Evolutionary conservation across 495 filamentous ascomycete species (phyloP).

Genomic region (Penicillium canariense): DNA sequence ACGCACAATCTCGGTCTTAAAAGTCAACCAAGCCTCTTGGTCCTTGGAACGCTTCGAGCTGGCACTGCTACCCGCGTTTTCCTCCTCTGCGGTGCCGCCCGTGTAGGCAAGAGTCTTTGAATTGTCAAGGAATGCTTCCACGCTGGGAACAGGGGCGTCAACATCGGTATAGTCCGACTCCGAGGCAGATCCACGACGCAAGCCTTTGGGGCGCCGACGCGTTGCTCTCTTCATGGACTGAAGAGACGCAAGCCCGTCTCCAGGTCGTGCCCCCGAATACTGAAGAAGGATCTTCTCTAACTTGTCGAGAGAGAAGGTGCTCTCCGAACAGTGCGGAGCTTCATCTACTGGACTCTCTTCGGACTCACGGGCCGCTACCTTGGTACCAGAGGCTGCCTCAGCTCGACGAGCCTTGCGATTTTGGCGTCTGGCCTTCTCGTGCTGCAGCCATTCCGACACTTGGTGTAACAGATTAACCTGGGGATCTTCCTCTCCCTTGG

Average conservation of each 20-base stretch:
- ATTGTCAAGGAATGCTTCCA: conserved; percentile 81
- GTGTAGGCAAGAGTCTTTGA: conserved; percentile 78
- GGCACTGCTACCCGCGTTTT: conserved; percentile 25
- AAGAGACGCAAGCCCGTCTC: conserved; percentile 32
- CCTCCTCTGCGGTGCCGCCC: conserved; percentile 52
- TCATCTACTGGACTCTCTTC: conserved; percentile 28
- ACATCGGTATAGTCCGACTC: conserved; percentile 78
- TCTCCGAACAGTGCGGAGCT: conserved; percentile 49
- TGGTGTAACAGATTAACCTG: conserved; percentile 59
- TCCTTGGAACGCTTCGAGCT: conserved; percentile 57
- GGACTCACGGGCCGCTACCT: conserved; percentile 23
- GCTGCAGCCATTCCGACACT: conserved; percentile 75
- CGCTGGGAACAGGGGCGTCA: conserved; percentile 69
- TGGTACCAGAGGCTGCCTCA: conserved; percentile 26
- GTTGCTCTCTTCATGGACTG: conserved; percentile 33
- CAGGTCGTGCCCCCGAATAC: conserved; percentile 41
- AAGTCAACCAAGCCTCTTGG: conserved; percentile 67
- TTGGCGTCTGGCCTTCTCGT: conserved; percentile 66
- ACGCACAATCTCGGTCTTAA: conserved; percentile 89
- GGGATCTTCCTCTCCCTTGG: conserved; percentile 33
- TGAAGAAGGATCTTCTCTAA: conserved; percentile 67
- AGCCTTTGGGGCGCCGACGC: conserved; percentile 35
- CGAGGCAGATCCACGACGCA: conserved; percentile 53
- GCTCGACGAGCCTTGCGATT: conserved; percentile 39
- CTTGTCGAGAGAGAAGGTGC: conserved; percentile 60